phyloP scores from a whole-genome alignment of 2,329 filamentous ascomycete species.

The Dothistroma septosporum region DNA sequence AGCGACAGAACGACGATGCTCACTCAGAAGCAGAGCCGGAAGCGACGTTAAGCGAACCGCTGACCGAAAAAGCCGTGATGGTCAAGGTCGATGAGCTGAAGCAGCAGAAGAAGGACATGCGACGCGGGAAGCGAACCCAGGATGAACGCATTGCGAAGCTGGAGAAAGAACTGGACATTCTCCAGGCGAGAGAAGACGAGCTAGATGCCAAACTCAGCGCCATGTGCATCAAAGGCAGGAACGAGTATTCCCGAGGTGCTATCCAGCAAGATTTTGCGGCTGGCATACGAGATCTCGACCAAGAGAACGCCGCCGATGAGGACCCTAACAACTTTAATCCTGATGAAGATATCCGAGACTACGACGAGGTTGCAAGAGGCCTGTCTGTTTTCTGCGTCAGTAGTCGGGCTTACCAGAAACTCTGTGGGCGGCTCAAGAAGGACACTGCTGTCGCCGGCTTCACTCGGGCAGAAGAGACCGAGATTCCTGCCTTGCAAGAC shows the following conservation, averaged over 20 bases:
- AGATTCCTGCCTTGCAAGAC: conserved; percentile 53
- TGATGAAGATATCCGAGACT: conserved; percentile 53
- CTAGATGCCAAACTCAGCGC: conserved; percentile 37
- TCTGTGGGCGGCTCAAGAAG: conserved; percentile 52
- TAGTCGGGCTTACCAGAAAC: conserved; percentile 58
- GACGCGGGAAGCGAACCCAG: conserved; percentile 24
- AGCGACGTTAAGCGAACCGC: conserved; percentile 32
- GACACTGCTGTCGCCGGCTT: conserved; percentile 55
- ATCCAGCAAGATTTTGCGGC: conserved; percentile 58
- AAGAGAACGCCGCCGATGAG: conserved; percentile 51
- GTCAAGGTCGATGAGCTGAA: conserved; percentile 45
- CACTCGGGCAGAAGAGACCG: conserved; percentile 51
- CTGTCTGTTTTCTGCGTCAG: conserved; percentile 64
- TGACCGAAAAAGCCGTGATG: conserved; percentile 41
- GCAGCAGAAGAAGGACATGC: conserved; percentile 39
- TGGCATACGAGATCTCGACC: conserved; percentile 58
- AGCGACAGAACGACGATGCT: not conserved
- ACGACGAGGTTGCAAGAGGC: conserved; percentile 52
- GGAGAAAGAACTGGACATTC: conserved; percentile 26
- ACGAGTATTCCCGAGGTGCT: conserved; percentile 51
- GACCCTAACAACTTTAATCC: conserved; percentile 55
- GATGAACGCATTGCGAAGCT: conserved; percentile 33
- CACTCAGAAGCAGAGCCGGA: conserved; percentile 2
- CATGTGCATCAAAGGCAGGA: conserved; percentile 53
- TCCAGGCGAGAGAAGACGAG: conserved; percentile 31